Evolutionary conservation across 129 eudicot genomes (phyloP).

Genomic region (Deinandra increscens): DNA sequence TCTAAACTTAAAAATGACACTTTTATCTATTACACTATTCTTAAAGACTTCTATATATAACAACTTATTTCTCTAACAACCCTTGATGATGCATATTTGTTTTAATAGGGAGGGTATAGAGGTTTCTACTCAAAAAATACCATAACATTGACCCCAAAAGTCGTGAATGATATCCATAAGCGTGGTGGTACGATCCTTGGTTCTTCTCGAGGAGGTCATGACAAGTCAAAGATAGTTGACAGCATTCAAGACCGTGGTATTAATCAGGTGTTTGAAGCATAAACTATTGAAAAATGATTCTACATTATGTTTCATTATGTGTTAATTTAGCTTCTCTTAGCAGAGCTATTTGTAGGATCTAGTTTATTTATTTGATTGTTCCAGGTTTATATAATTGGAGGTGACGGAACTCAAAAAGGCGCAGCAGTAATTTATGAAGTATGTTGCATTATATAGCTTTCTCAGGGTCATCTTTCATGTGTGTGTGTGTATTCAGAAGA

Average conservation of each 20-base stretch:
- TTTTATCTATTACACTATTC: background rate
- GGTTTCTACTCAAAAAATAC: slow-evolving; percentile 88
- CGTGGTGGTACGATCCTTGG: slow-evolving; percentile 92
- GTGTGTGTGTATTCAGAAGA: background rate
- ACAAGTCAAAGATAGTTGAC: slow-evolving; percentile 75
- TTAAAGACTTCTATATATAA: background rate
- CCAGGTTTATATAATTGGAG: slow-evolving; percentile 86
- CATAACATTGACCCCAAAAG: slow-evolving; percentile 54
- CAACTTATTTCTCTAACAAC: background rate
- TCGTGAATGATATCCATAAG: slow-evolving; percentile 82
- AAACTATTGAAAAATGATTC: slow-evolving; percentile 2
- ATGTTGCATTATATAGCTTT: slow-evolving; percentile 22
- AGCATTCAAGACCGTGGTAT: slow-evolving; percentile 94
- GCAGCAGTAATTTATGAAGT: slow-evolving; percentile 77
- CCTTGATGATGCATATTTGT: background rate
- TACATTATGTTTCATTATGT: background rate
- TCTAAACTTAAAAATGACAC: background rate
- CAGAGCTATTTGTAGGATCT: too few species aligned
- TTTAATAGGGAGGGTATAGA: slow-evolving; percentile 81
- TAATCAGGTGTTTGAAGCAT: slow-evolving; percentile 57
- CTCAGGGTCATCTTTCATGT: background rate
- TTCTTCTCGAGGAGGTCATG: slow-evolving; percentile 92
- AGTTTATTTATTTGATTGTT: slow-evolving; percentile 18
- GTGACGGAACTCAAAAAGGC: slow-evolving; percentile 85
- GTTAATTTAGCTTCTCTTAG: background rate